Evolutionary conservation across 768 basidiomycete genomes (phyloP), one percentile per base, ranked within the genome.

Genomic region (Leccinum uliginosum): DNA sequence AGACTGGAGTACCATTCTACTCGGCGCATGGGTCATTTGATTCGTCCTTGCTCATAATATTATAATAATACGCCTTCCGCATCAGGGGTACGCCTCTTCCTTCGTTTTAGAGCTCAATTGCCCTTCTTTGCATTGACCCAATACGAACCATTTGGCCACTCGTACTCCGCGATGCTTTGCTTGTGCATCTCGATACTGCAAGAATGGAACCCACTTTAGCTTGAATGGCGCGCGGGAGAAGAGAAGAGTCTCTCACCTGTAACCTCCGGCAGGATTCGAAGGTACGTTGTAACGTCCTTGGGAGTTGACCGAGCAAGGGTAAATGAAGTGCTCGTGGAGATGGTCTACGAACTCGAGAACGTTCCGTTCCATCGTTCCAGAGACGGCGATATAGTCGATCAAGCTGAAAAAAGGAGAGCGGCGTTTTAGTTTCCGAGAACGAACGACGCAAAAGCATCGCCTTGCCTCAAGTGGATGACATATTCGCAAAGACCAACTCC

Each of bases 401-500:
- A 97, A 75, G 54, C 90, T 91, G 60, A 45, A 30, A 51, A n/a
- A 27, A 56, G 47, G 47, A 12, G 53, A 43, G n/a, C 15, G 45
- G n/a, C 15, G 45, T 10, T 23, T 46, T 21, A 46, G 24, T 24
- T 27, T n/a, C 29, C 48, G 59, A 43, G 43, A 12, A 64, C 38
- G 2, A 45, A n/a, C 5, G 12, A 1, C 11, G 14, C 17, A 19
- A 34, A 8, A 35, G 24, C 12, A 6, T 17, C 34, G n/a, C 58
- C 27, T 27, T 61, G 82, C 88, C 86, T 89, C 51, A 92, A 71
- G 67, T 93, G 91, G 60, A 95, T 91, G 38, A 91, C 90, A 71
- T 94, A 92, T 77, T 96, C 93, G 67, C 94, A 97, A 19, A 98
- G 77, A 2, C 95, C 95, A 46, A 98, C 94, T 59, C 95, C 95